phyloP scores from a whole-genome alignment of 176 grass and related monocot species.

The Hsuehochloa calcarea region DNA sequence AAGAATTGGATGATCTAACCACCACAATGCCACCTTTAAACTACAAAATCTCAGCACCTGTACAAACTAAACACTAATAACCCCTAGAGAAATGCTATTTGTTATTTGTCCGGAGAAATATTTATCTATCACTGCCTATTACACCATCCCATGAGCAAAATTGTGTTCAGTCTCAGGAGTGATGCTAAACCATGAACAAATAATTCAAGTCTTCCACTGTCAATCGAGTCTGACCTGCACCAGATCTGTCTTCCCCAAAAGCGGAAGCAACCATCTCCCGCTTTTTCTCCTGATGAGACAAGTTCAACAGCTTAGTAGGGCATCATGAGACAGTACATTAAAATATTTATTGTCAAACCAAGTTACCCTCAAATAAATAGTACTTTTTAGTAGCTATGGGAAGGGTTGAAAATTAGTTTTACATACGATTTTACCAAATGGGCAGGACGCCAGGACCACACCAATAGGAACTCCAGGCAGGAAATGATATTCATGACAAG shows the following conservation, averaged over 20 bases:
- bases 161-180: constrained; percentile 37
- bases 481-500: not conserved
- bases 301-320: constrained; percentile 12
- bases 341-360: not conserved
- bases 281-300: constrained; percentile 86
- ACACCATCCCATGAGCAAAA: constrained; percentile 58
- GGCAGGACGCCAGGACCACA: not conserved
- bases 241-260: constrained; percentile 90
- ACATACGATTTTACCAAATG: not conserved
- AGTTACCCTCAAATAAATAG: not conserved
- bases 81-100: constrained; percentile 36
- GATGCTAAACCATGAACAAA: constrained; percentile 79
- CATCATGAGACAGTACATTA: not conserved
- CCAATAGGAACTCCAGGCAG: not conserved
- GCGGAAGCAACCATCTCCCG: constrained; percentile 97
- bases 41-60: constrained; percentile 48
- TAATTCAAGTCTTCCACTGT: constrained; percentile 92
- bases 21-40: constrained; percentile 15
- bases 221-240: constrained; percentile 69
- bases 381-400: not conserved
- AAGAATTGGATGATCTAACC: constrained; percentile 41
- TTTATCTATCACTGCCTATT: constrained; percentile 37
- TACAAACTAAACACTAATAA: constrained; percentile 41
- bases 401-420: not conserved
- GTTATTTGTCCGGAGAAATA: constrained; percentile 19